Evolutionary conservation across 1,139 yeast species (phyloP).

Genomic region (Blastobotrys petasosporus): DNA sequence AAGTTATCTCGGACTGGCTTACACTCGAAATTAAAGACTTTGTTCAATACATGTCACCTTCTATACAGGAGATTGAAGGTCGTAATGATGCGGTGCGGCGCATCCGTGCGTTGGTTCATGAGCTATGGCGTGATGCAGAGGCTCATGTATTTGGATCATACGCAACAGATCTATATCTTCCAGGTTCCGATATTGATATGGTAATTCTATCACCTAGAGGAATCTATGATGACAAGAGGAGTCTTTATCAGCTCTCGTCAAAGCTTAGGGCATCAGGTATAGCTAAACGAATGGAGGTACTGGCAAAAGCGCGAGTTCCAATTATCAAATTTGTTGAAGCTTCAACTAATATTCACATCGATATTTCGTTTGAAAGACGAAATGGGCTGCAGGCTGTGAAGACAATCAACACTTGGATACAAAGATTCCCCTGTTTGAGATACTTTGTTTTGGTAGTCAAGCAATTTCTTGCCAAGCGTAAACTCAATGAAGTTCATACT

Average conservation of each 20-base stretch:
- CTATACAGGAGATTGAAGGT: conserved; percentile 60
- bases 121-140: conserved; percentile 76
- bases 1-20: conserved; percentile 80
- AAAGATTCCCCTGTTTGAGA: conserved; percentile 70
- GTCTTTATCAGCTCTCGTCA: conserved; percentile 70
- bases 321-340: conserved; percentile 88
- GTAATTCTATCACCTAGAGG: conserved; percentile 67
- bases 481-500: conserved; percentile 82
- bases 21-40: conserved; percentile 85
- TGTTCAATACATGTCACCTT: conserved; percentile 81
- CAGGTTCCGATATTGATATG: conserved; percentile 96
- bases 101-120: conserved; percentile 50
- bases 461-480: conserved; percentile 76
- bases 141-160: conserved; percentile 90
- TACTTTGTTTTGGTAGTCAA: conserved; percentile 81
- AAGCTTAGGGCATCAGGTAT: conserved; percentile 55
- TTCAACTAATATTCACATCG: conserved; percentile 66
- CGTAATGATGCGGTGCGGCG: conserved; percentile 64
- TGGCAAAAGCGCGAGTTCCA: conserved; percentile 91
- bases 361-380: conserved; percentile 82
- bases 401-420: conserved; percentile 70
- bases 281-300: conserved; percentile 75
- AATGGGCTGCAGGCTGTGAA: conserved; percentile 86
- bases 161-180: conserved; percentile 90
- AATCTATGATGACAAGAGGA: conserved; percentile 59